Evolutionary conservation across 2,329 filamentous ascomycete species (phyloP).

Genomic region (Pseudocercospora pini-densiflorae): DNA sequence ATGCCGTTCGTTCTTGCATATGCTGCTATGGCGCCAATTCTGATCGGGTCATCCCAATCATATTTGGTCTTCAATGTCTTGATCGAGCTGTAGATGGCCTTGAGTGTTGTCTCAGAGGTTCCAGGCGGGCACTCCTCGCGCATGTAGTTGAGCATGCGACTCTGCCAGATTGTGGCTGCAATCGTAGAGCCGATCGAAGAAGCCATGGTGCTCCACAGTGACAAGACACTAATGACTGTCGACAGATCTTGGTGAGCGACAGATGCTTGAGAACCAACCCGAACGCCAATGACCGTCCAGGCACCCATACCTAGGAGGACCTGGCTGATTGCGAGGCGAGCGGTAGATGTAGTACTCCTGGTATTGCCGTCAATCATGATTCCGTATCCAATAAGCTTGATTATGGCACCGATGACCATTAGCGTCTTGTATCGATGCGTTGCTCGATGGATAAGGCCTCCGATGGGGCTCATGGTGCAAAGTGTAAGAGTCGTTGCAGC

Average conservation of each 20-base stretch:
- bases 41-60: background rate
- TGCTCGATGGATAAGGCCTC: constrained; percentile 38
- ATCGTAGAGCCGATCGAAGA: constrained; percentile 47
- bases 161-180: constrained; percentile 24
- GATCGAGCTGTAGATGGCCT: constrained; percentile 8
- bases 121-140: constrained; percentile 11
- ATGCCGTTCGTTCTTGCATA: constrained; percentile 15
- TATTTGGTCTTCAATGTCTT: constrained; percentile 4
- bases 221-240: constrained; percentile 45
- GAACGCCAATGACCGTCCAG: constrained; percentile 47
- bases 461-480: constrained; percentile 43
- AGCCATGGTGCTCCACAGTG: constrained; percentile 48
- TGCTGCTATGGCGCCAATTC: constrained; percentile 8
- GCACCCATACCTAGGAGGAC: constrained; percentile 47
- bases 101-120: background rate
- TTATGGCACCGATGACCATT: constrained; percentile 45
- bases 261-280: constrained; percentile 48
- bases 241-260: constrained; percentile 51
- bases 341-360: constrained; percentile 41
- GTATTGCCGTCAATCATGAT: constrained; percentile 39
- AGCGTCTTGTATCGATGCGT: constrained; percentile 51
- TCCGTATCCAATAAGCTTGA: constrained; percentile 46
- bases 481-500: constrained; percentile 48
- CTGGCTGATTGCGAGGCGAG: constrained; percentile 38
- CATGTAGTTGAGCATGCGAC: constrained; percentile 13